These are phyloP conservation scores for Afroboletus lepidellus DNA, from an alignment of 1,284 basidiomycete species.

Conservation along the genomic window DNA sequence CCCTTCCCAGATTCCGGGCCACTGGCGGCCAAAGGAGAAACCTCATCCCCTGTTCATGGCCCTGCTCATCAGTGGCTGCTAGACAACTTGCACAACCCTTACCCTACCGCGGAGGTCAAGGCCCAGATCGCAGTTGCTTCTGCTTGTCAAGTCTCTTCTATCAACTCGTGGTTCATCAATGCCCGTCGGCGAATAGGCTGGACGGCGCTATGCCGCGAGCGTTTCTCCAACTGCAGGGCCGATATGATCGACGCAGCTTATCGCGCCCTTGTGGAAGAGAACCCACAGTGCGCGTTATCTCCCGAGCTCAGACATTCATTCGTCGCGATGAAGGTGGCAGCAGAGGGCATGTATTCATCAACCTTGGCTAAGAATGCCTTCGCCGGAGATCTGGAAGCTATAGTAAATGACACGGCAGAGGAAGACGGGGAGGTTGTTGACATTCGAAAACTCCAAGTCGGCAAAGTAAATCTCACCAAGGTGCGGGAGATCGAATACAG, in stretches of 20 bases:
- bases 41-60: neutral
- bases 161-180: conserved; percentile 52
- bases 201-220: conserved; percentile 40
- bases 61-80: conserved; percentile 36
- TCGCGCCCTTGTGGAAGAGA: conserved; percentile 37
- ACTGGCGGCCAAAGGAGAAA: fast-evolving
- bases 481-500: neutral
- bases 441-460: neutral
- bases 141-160: conserved; percentile 12
- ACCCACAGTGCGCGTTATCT: conserved; percentile 23
- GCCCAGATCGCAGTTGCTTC: conserved; percentile 13
- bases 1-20: neutral
- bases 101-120: conserved; percentile 39
- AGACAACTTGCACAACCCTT: conserved; percentile 49
- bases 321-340: conserved; percentile 33
- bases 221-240: conserved; percentile 39
- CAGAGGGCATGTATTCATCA: conserved; percentile 35
- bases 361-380: conserved; percentile 29
- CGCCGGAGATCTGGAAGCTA: conserved; percentile 26
- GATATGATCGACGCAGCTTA: conserved; percentile 43
- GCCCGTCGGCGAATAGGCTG: conserved; percentile 52
- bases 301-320: conserved; percentile 34
- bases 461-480: neutral
- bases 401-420: conserved; percentile 29
- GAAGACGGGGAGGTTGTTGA: neutral